A percentile compares a stretch with the other conserved stretches of the same genome.
Evolutionary conservation across 257 asterid species (phyloP).

Genomic region (Przewalskia tangutica): DNA sequence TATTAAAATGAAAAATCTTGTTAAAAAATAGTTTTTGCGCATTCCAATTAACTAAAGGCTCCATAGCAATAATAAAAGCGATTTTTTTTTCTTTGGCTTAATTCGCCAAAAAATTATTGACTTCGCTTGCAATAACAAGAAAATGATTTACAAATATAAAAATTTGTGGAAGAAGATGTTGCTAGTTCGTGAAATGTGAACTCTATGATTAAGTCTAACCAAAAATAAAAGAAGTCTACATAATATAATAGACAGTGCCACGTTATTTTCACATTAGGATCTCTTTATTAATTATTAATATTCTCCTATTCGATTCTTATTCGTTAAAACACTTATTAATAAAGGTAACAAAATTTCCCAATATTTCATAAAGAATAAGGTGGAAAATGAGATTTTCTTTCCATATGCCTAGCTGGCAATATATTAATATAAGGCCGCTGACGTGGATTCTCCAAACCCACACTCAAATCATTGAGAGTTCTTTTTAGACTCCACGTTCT

Average conservation of each 20-base stretch:
- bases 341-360: constrained; percentile 1
- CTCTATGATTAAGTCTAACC: neutral
- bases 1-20: neutral
- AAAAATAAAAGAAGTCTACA: neutral
- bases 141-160: neutral
- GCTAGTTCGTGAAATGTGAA: neutral
- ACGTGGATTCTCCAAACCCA: constrained; percentile 3
- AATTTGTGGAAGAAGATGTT: neutral
- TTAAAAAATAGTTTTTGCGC: too few species aligned
- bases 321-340: neutral
- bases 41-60: too few species aligned
- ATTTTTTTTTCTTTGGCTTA: neutral
- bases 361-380: neutral
- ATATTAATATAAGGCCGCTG: constrained; percentile 11
- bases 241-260: neutral
- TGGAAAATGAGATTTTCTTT: neutral
- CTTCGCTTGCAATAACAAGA: neutral
- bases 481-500: neutral
- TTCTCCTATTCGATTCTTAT: neutral
- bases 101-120: neutral
- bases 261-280: neutral
- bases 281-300: neutral
- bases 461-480: constrained; percentile 21
- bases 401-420: constrained; percentile 20
- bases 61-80: too few species aligned